Evolutionary conservation across 371 early-diverging fungal species (phyloP).

Genomic region (Rhizomucor pusillus): DNA sequence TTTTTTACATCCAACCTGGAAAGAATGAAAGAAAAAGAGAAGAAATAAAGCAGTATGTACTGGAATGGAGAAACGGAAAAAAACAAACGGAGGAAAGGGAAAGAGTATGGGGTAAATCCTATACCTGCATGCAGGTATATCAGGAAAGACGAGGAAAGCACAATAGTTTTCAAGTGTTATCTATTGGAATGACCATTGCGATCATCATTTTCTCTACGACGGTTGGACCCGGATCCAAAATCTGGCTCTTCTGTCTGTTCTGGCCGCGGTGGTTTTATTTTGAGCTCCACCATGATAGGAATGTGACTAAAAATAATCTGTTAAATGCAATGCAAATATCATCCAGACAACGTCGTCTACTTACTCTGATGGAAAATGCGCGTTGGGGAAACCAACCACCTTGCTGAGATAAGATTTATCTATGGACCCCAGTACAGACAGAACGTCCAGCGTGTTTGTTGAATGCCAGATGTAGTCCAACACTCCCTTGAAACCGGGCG

Average conservation of each 20-base stretch:
- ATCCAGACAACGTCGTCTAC: constrained; percentile 21
- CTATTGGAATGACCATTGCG: too few relatives aligned
- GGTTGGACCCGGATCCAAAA: constrained; percentile 4
- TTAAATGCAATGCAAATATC: too few relatives aligned
- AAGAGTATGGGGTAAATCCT: too few relatives aligned
- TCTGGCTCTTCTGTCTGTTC: constrained; percentile 9
- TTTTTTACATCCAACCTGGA: background rate
- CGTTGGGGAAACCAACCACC: constrained; percentile 94
- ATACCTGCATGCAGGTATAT: too few relatives aligned
- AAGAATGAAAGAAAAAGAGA: background rate
- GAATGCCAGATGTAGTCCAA: constrained; percentile 98
- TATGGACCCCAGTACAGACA: constrained; percentile 84
- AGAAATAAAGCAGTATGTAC: background rate
- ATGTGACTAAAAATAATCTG: constrained; percentile 46
- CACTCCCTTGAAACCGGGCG: constrained; percentile 87
- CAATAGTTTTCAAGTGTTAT: too few relatives aligned
- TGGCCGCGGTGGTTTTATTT: background rate
- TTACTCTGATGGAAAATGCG: constrained; percentile 92
- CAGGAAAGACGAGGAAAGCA: too few relatives aligned
- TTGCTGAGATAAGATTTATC: constrained; percentile 77
- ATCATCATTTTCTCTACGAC: background rate
- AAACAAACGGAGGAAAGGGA: too few relatives aligned
- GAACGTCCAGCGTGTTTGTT: constrained; percentile 69
- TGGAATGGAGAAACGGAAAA: too few relatives aligned
- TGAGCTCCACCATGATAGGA: constrained; percentile 42